Conservation (phyloP, 2,329 filamentous ascomycete genomes). For the Colletotrichum sansevieriae region DNA sequence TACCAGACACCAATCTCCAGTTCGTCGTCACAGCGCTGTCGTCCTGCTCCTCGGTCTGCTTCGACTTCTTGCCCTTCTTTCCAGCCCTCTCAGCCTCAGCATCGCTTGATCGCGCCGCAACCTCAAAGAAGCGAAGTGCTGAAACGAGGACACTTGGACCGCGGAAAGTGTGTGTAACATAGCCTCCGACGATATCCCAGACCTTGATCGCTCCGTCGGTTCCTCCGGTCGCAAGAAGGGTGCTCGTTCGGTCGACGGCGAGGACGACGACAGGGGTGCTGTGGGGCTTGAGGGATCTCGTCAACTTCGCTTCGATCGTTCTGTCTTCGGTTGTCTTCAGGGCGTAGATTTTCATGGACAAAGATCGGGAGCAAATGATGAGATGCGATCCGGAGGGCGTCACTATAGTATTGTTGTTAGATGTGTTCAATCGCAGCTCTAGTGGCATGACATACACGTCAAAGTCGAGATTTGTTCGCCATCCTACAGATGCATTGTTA, state of each 20-base stretch:
- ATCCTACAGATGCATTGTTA: constrained; percentile 66
- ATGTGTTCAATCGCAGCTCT: background rate
- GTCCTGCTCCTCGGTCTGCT: constrained; percentile 55
- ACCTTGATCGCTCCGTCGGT: constrained; percentile 96
- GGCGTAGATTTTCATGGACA: constrained; percentile 93
- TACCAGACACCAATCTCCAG: constrained; percentile 89
- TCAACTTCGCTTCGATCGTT: constrained; percentile 73
- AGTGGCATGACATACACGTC: constrained; percentile 21
- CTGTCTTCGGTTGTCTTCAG: constrained; percentile 72
- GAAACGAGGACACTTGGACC: constrained; percentile 93
- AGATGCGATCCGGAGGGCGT: constrained; percentile 91
- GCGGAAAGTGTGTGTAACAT: constrained; percentile 94
- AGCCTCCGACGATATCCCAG: constrained; percentile 93
- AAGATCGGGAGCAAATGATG: constrained; percentile 91
- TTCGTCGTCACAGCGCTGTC: constrained; percentile 60
- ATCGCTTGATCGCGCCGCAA: constrained; percentile 61
- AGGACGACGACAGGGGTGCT: constrained; percentile 89
- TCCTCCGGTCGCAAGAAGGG: constrained; percentile 90
- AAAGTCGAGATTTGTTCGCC: constrained; percentile 81
- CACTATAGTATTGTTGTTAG: constrained; percentile 63
- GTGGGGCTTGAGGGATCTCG: constrained; percentile 90
- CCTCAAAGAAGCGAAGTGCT: constrained; percentile 90
- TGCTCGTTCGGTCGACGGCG: constrained; percentile 87
- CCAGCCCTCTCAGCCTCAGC: constrained; percentile 56
- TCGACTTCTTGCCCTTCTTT: constrained; percentile 59